phyloP scores from a whole-genome alignment of 208 protist species.

The Eutreptiella sp. region DNA sequence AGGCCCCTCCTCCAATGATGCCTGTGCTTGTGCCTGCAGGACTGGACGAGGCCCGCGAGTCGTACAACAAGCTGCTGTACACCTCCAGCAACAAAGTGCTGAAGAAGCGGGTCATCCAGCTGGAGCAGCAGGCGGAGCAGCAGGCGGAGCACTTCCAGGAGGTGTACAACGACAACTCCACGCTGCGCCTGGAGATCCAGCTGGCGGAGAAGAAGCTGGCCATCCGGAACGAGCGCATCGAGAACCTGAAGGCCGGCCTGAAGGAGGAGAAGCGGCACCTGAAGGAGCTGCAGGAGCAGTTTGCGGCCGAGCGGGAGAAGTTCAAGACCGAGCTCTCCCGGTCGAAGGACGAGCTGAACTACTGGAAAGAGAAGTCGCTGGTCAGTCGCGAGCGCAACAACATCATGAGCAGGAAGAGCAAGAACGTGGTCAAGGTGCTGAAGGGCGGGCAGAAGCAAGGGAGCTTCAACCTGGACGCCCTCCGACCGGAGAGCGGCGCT shows the following conservation, averaged over 20 bases:
- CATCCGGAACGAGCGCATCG: slow-evolving; percentile 61
- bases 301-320: slow-evolving; percentile 45
- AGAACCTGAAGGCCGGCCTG: slow-evolving; percentile 55
- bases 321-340: slow-evolving; percentile 26
- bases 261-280: slow-evolving; percentile 47
- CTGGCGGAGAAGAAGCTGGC: slow-evolving; percentile 55
- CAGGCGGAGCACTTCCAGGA: slow-evolving; percentile 17
- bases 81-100: slow-evolving; percentile 23
- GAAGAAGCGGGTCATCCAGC: background rate
- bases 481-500: too few relatives aligned
- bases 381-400: background rate
- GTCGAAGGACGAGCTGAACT: slow-evolving; percentile 17
- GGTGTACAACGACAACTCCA: slow-evolving; percentile 21
- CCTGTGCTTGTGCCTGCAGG: too few relatives aligned
- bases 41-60: slow-evolving; percentile 17
- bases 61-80: slow-evolving; percentile 11
- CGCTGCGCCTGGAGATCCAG: slow-evolving; percentile 33
- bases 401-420: background rate
- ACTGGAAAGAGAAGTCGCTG: slow-evolving; percentile 24
- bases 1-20: too few relatives aligned
- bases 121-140: slow-evolving; percentile 14
- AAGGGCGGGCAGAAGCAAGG: slow-evolving; percentile 14
- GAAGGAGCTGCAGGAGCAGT: slow-evolving; percentile 44
- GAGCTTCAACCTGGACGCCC: too few relatives aligned
- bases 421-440: slow-evolving; percentile 11